These are phyloP conservation scores for Coniochaeta prunicola DNA, from an alignment of 2,329 filamentous ascomycete species.

Conservation along the genomic window DNA sequence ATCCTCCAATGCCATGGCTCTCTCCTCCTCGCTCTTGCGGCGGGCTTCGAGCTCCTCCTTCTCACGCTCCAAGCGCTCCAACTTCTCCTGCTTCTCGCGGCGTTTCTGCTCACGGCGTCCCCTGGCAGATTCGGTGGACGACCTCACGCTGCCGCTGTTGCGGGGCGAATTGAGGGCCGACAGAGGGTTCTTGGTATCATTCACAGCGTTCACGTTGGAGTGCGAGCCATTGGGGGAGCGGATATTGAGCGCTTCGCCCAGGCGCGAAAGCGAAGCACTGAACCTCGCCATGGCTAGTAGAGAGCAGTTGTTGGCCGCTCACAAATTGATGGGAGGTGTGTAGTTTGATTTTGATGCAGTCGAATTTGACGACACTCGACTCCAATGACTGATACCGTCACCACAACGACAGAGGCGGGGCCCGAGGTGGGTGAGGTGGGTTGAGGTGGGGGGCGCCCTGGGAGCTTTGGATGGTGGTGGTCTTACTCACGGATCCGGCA, in stretches of 20 bases:
- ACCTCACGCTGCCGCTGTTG: not conserved
- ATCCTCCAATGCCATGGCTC: constrained; percentile 17
- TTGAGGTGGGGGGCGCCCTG: not conserved
- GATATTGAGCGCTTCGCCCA: not conserved
- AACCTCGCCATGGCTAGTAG: not conserved
- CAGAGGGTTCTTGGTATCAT: not conserved
- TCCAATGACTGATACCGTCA: not conserved
- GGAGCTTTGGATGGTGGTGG: not conserved
- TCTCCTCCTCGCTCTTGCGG: constrained; percentile 26
- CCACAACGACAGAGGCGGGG: not conserved
- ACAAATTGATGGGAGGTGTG: not conserved
- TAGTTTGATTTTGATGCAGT: not conserved
- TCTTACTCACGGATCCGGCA: no score
- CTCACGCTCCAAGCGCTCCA: constrained; percentile 20
- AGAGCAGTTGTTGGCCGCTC: not conserved
- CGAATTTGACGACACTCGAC: not conserved
- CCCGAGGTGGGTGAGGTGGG: not conserved
- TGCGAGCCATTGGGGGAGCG: not conserved
- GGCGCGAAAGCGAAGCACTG: not conserved
- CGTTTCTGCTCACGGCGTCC: constrained; percentile 18
- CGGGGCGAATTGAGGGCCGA: not conserved
- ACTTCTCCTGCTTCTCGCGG: constrained; percentile 23
- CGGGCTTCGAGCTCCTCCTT: constrained; percentile 22
- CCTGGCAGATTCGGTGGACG: not conserved
- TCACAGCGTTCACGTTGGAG: not conserved